Base-by-base conservation (phyloP, 2,329 filamentous ascomycete genomes). In the Coniosporium tulheliwenetii region DNA sequence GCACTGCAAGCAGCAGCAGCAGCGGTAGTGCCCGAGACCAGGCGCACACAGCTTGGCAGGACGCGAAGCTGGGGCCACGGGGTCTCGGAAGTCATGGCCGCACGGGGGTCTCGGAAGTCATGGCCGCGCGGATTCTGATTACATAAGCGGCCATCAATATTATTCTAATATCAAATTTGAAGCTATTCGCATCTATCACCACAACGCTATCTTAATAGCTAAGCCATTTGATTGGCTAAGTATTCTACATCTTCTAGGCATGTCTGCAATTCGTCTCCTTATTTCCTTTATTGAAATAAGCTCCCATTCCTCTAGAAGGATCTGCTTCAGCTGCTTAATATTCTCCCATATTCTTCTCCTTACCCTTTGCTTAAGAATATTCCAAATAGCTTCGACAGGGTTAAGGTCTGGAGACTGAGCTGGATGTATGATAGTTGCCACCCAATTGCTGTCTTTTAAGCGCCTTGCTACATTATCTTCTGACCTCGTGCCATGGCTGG, bases 361-460 rank as follows among this genome's bases (percentile, higher is more conserved):
- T 10, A 41, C 32, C 35, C 34, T 41, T 41, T 34, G 15, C 14
- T 36, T 41, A 12, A 41, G 34, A 32, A 43, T 43, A 8, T 16
- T 40, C 33, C 39, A 43, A 14, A 40, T n/a, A 26, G 30, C 39
- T 15, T 43, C 39, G 8, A 43, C 41, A 30, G 33, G 32, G 29
- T 43, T 43, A 12, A 41, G 32, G 29, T 43, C 32, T 38, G 32
- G 38, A 10, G 38, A 43, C 35, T 43, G 41, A 5, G 38, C 30
- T 9, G 39, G 41, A 35, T 40, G 38, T 16, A 13, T 14, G 16
- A 33, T 10, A 10, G 14, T 32, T 13, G n/a, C 29, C 7, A 40
- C 12, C 13, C 36, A 15, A 12, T 42, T 19, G 16, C 14, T 16
- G 15, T 42, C 34, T 14, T 36, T 36, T 13, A 36, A 9, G 14